Evolutionary conservation across 2,329 filamentous ascomycete species (phyloP).

Genomic region (Albophoma yamanashiensis): DNA sequence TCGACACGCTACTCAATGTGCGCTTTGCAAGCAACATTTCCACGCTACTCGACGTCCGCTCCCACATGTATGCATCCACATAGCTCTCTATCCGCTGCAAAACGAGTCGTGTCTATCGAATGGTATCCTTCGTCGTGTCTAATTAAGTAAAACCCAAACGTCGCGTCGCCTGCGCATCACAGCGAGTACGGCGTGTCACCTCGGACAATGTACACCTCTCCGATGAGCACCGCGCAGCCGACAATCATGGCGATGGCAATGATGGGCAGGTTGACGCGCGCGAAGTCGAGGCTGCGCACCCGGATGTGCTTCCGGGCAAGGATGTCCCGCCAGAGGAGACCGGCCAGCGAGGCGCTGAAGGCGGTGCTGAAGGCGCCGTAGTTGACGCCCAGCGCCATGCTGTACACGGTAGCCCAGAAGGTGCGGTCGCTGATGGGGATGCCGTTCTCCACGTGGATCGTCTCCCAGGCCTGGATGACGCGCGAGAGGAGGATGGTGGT

Average conservation of each 20-base stretch:
- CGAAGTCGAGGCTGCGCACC: constrained; percentile 54
- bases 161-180: background rate
- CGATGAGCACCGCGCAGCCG: constrained; percentile 49
- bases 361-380: constrained; percentile 65
- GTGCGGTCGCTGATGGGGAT: constrained; percentile 49
- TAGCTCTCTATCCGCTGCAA: background rate
- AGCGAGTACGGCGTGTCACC: background rate
- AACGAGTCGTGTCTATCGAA: background rate
- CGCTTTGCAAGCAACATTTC: too few relatives aligned
- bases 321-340: constrained; percentile 64
- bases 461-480: constrained; percentile 57
- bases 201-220: constrained; percentile 46
- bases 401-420: constrained; percentile 66
- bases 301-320: constrained; percentile 56
- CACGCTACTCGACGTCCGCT: too few relatives aligned
- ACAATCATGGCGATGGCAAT: constrained; percentile 59
- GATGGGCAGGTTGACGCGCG: constrained; percentile 58
- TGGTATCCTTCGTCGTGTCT: background rate
- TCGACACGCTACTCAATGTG: too few relatives aligned
- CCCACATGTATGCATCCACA: too few relatives aligned
- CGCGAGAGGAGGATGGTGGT: constrained; percentile 64
- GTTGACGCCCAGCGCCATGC: constrained; percentile 65
- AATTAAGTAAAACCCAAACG: background rate
- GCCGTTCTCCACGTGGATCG: constrained; percentile 38
- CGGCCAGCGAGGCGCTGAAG: constrained; percentile 62